phyloP scores from a whole-genome alignment of 495 filamentous ascomycete genomes.

The Podospora pseudoanserina region DNA sequence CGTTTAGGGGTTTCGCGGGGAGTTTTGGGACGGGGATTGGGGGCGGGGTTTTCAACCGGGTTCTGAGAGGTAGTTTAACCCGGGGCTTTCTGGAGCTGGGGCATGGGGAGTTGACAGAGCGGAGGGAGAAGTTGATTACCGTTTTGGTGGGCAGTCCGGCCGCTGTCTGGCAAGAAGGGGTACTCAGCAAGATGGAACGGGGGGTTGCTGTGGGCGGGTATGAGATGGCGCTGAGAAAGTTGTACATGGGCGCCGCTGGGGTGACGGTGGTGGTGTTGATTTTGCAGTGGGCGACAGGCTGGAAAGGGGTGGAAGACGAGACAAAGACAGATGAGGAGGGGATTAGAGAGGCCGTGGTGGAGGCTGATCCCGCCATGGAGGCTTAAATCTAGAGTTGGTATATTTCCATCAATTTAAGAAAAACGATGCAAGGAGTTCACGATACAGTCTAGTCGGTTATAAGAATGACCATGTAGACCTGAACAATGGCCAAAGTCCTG shows the following conservation, averaged over 20 bases:
- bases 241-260: slow-evolving; percentile 57
- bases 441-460: too few relatives aligned
- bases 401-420: too few relatives aligned
- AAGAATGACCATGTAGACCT: too few relatives aligned
- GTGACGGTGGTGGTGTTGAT: slow-evolving; percentile 52
- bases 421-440: too few relatives aligned
- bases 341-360: slow-evolving; percentile 25
- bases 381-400: slow-evolving; percentile 12
- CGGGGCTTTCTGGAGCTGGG: slow-evolving; percentile 51
- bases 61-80: slow-evolving; percentile 53
- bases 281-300: slow-evolving; percentile 67
- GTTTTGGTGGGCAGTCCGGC: slow-evolving; percentile 67
- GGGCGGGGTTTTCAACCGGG: slow-evolving; percentile 66
- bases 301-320: slow-evolving; percentile 40
- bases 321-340: slow-evolving; percentile 28
- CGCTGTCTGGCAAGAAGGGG: slow-evolving; percentile 45
- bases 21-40: slow-evolving; percentile 74
- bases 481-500: too few relatives aligned
- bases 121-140: slow-evolving; percentile 53
- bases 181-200: slow-evolving; percentile 51
- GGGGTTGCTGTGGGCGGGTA: slow-evolving; percentile 62
- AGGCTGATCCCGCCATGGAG: slow-evolving; percentile 31
- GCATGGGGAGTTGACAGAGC: slow-evolving; percentile 34
- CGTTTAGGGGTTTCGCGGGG: slow-evolving; percentile 70
- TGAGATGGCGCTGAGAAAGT: slow-evolving; percentile 50